Base-by-base conservation (phyloP, 148 eudicot genomes). In the Polygonum maritimum region DNA sequence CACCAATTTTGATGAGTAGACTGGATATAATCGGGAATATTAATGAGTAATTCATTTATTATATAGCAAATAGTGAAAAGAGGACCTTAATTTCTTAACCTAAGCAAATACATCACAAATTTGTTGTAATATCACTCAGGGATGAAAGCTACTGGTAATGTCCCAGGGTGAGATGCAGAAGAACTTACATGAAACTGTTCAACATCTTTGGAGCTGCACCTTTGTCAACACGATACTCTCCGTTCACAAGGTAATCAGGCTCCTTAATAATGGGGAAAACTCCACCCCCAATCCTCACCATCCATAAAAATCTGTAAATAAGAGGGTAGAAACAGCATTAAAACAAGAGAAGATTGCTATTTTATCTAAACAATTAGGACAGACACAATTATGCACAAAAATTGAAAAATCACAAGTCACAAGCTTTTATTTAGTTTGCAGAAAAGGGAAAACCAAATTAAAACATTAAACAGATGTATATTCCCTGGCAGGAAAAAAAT, bases 281-380 rank as follows among this genome's bases (percentile, higher is more conserved):
- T 51, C 97, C 96, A 57, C 98, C 98, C 77, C 98, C 98, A 80
- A 95, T 92, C 82, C 98, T 88, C 73, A 95, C 98, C 98, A 95
- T 95, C 98, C 98, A 95, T 81, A 95, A 84, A 85, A 95, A 95
- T 69, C 98, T 95, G 79, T 73, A 60, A 74, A 36, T 12, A 38
- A 36, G 44, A 16, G 45, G 71, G 38, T 67, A 67, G 16, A 15
- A 4, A 36, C 38, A 67, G 71, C 21, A 67, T 67, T 36, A 35
- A 19, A 67, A 67, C 38, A 67, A 67, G 18, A 38, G n/a, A 6
- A 67, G 14, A 67, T 15, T 15, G 21, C 16, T 35, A 15, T 36
- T 12, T 12, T 62, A 62, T 1, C 39, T 57, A 18, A 62, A 3
- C 18, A 16, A 3, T 14, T 26, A 26, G 2, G 13, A 62, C 38